These are phyloP conservation scores for Herpetospermum pedunculosum DNA, from an alignment of 306 rosid genomes.

Conservation along the genomic window DNA sequence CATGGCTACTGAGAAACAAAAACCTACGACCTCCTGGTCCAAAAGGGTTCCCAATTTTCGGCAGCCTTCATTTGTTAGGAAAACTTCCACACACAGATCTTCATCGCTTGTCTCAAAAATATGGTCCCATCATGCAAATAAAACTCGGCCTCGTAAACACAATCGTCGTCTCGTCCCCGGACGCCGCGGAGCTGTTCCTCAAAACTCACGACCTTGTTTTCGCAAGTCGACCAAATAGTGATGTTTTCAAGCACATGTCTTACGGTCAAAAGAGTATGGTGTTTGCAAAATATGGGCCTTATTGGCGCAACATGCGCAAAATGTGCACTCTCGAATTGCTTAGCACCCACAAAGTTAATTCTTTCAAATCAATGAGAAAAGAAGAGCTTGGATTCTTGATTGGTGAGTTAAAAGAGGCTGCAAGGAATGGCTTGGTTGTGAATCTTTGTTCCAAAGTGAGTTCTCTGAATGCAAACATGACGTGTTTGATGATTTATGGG, in stretches of 20 bases:
- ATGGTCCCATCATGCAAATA: conserved; percentile 52
- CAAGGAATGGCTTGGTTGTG: conserved; percentile 13
- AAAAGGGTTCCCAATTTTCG: not conserved
- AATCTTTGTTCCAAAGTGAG: conserved; percentile 33
- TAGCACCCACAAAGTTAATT: not conserved
- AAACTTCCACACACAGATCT: not conserved
- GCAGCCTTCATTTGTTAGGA: not conserved
- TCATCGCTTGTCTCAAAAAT: not conserved
- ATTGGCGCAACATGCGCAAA: not conserved
- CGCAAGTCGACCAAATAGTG: not conserved
- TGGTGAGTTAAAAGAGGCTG: conserved; percentile 17
- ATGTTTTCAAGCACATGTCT: not conserved
- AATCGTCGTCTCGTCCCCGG: conserved; percentile 53
- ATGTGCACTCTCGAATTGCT: not conserved
- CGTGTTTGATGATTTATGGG: conserved; percentile 46
- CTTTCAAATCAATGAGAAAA: conserved; percentile 21
- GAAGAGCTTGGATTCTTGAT: conserved; percentile 34
- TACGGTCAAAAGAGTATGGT: not conserved
- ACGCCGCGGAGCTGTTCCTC: conserved; percentile 35
- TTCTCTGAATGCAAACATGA: conserved; percentile 22
- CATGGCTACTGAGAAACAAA: not conserved
- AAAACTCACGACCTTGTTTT: not conserved
- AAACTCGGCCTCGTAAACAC: conserved; percentile 39
- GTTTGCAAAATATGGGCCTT: not conserved
- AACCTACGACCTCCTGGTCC: not conserved